Evolutionary conservation across 495 filamentous ascomycete species (phyloP).

Genomic region (Penicillium odoratum): DNA sequence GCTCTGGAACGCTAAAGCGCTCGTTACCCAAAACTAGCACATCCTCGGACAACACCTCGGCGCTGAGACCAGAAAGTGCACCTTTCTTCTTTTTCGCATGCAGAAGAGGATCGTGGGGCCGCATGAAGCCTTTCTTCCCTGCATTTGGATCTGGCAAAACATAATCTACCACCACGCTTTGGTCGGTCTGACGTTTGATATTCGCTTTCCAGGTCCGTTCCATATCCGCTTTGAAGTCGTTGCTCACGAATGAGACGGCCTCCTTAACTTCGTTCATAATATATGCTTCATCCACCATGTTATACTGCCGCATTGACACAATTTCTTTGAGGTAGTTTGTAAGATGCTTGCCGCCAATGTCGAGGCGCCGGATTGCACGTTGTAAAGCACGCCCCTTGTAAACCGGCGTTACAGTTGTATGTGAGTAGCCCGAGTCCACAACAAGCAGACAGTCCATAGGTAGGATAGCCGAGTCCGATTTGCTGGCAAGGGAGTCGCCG

Average conservation of each 20-base stretch:
- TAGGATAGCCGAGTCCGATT: conserved; percentile 29
- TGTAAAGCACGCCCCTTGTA: conserved; percentile 80
- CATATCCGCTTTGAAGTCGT: conserved; percentile 75
- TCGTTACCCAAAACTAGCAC: conserved; percentile 87
- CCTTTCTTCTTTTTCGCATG: conserved; percentile 63
- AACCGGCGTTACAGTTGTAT: conserved; percentile 88
- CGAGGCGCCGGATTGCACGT: conserved; percentile 77
- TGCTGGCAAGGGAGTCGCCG: conserved; percentile 40
- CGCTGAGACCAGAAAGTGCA: conserved; percentile 46
- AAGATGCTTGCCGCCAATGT: conserved; percentile 87
- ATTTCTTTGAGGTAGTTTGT: conserved; percentile 94
- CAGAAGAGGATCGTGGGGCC: conserved; percentile 69
- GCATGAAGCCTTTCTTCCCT: conserved; percentile 66
- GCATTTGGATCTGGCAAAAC: conserved; percentile 90
- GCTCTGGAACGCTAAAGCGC: conserved; percentile 85
- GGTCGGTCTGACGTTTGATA: conserved; percentile 50
- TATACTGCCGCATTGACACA: conserved; percentile 86
- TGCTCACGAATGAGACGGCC: conserved; percentile 77
- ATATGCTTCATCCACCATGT: conserved; percentile 89
- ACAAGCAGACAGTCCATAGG: conserved; percentile 83
- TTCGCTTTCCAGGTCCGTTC: conserved; percentile 84
- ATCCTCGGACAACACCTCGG: conserved; percentile 68
- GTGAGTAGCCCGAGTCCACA: conserved; percentile 89
- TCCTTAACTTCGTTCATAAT: conserved; percentile 97
- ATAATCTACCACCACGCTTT: conserved; percentile 85